Evolutionary conservation across 2,329 filamentous ascomycete species (phyloP), one percentile per base, ranked within the genome.

Genomic region (Colletotrichum lentis): DNA sequence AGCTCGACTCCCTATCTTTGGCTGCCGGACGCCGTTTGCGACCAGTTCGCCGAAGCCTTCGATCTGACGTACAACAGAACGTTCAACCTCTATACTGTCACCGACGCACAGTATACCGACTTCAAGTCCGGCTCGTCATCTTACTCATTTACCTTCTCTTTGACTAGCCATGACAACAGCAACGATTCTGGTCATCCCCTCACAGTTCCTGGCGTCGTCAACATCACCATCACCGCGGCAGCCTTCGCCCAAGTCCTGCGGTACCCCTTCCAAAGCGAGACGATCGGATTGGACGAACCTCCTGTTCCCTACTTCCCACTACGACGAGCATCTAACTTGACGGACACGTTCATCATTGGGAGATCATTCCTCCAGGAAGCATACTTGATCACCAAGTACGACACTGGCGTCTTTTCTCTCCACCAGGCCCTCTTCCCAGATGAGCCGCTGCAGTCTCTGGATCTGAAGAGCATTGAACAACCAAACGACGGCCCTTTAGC

Each of bases 331-430:
- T 82, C 85, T 64, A 82, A 83, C 43, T 81, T 80, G 16, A 83
- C 87, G 70, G 60, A 64, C 47, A 64, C 64, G 2, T 85, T 87
- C 75, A 85, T 90, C 14, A 83, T 93, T 43, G 91, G 91, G 8
- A 84, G 90, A 41, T 85, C 86, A 0, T 92, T 93, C 71, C 78
- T 93, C 62, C 91, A 93, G 74, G 90, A 93, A 76, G 85, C 90
- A 2, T 88, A 88, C 68, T 76, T 88, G 6, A 81, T 86, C 39
- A 86, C 83, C 31, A 83, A 83, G 70, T 89, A 87, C 72, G 86
- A 88, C 69, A 80, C 80, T 43, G 79, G 76, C 18, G 75, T 76
- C 14, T 88, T 87, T 74, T 85, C 84, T 1, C 72, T 90, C 27
- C 82, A 88, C 62, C 84, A 88, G 72, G 86, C 87, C 11, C 73